phyloP scores from a whole-genome alignment of 352 stramenopile species.

The Globisporangium perplexum region DNA sequence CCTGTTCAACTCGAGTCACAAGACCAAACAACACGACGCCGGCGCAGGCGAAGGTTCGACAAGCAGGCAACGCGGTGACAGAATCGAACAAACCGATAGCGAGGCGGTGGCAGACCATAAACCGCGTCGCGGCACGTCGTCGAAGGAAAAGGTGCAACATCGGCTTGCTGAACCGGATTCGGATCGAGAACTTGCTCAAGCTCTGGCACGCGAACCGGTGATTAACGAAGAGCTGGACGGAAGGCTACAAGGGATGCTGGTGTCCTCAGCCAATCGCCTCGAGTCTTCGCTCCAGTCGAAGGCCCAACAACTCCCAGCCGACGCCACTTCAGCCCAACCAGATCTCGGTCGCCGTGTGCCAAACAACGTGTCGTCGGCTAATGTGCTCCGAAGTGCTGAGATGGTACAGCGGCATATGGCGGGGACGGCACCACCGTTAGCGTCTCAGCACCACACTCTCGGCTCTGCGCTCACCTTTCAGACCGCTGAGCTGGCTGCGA shows the following conservation, averaged over 20 bases:
- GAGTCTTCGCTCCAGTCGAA: constrained; percentile 6
- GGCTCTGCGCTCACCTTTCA: background rate
- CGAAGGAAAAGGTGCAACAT: background rate
- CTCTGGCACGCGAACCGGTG: constrained; percentile 3
- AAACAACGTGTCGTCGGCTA: background rate
- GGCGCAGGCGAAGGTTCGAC: constrained; percentile 1
- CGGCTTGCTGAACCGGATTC: background rate
- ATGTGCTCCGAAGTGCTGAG: constrained; percentile 28
- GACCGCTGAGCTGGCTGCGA: background rate
- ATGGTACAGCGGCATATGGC: constrained; percentile 30
- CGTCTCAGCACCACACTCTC: background rate
- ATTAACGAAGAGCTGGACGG: constrained; percentile 6
- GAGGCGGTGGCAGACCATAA: background rate
- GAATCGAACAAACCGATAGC: background rate
- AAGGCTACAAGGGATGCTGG: constrained; percentile 9
- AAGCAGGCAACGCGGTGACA: background rate
- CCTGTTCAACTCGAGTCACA: constrained; percentile 53
- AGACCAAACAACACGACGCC: constrained; percentile 9
- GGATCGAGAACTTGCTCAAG: background rate
- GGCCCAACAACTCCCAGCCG: background rate
- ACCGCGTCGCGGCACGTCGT: too few relatives aligned
- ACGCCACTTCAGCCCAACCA: background rate
- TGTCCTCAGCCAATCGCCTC: constrained; percentile 6
- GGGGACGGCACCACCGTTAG: background rate
- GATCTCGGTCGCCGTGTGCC: background rate